These are phyloP conservation scores for Linum lewisii DNA, from an alignment of 345 rosid genomes.

Conservation along the genomic window DNA sequence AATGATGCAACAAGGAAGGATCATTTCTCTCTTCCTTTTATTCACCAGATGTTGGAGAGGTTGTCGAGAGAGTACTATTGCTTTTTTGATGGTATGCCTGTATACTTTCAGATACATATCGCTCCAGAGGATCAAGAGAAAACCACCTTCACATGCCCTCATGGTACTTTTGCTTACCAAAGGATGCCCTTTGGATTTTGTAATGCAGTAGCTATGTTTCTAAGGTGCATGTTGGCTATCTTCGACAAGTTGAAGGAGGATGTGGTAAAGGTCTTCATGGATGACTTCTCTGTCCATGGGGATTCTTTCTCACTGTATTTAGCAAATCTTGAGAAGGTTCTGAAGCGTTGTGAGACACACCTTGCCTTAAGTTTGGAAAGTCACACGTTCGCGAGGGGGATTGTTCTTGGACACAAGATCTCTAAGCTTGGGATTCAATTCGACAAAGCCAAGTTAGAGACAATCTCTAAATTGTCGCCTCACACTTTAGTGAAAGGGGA, in stretches of 20 bases:
- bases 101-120: not conserved
- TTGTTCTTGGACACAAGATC: too few species aligned
- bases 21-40: not conserved
- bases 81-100: not conserved
- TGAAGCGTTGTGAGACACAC: too few species aligned
- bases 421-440: too few species aligned
- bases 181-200: not conserved
- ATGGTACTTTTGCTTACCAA: not conserved
- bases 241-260: not conserved
- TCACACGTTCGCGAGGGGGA: too few species aligned
- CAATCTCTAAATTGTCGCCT: too few species aligned
- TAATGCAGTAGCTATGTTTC: not conserved
- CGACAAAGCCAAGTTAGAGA: too few species aligned
- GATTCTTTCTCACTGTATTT: too few species aligned
- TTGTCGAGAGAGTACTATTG: not conserved
- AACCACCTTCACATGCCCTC: not conserved
- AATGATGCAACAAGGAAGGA: not conserved
- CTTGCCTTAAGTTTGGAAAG: too few species aligned
- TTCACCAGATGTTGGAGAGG: not conserved
- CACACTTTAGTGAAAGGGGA: too few species aligned
- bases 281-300: not conserved
- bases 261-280: not conserved
- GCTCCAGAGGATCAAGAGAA: slow-evolving; percentile 3
- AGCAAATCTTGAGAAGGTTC: too few species aligned
- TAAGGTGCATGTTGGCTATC: not conserved